Percentiles rank a stretch among this genome's conserved stretches.
Evolutionary conservation across 768 basidiomycete species (phyloP).

Genomic region (Suillus paluster): DNA sequence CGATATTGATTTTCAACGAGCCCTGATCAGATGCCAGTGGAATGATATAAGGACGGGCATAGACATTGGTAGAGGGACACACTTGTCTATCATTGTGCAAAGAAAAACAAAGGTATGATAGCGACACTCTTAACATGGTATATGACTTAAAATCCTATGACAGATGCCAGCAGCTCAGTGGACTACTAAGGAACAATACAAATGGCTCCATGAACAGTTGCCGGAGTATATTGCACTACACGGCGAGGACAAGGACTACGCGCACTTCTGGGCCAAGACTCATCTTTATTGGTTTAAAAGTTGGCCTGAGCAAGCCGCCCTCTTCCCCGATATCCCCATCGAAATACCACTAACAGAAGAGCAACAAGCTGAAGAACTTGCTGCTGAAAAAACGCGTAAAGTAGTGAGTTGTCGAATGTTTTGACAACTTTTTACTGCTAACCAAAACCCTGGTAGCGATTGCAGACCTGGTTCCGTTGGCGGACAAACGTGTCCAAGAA

Average conservation of each 20-base stretch:
- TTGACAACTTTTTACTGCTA: neutral
- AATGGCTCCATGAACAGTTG: neutral
- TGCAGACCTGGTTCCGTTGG: slow-evolving; percentile 10
- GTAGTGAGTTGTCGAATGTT: neutral
- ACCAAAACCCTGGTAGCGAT: neutral
- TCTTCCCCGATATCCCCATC: neutral
- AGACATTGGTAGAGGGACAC: neutral
- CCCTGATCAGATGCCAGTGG: neutral
- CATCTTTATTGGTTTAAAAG: slow-evolving; percentile 5
- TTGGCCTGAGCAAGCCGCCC: slow-evolving; percentile 1
- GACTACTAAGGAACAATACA: neutral
- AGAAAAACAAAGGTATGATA: neutral
- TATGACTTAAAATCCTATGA: neutral
- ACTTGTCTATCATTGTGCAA: neutral
- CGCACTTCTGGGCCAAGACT: neutral
- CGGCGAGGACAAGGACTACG: neutral
- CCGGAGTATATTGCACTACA: neutral
- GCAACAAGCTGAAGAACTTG: neutral
- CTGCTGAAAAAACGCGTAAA: neutral
- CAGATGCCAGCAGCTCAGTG: neutral
- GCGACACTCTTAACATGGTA: neutral
- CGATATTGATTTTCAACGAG: neutral
- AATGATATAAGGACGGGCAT: neutral
- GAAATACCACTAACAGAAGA: neutral
- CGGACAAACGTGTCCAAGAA: neutral